These are phyloP conservation scores for Willaertia magna DNA, from an alignment of 208 protist genomes.

Conservation along the genomic window DNA sequence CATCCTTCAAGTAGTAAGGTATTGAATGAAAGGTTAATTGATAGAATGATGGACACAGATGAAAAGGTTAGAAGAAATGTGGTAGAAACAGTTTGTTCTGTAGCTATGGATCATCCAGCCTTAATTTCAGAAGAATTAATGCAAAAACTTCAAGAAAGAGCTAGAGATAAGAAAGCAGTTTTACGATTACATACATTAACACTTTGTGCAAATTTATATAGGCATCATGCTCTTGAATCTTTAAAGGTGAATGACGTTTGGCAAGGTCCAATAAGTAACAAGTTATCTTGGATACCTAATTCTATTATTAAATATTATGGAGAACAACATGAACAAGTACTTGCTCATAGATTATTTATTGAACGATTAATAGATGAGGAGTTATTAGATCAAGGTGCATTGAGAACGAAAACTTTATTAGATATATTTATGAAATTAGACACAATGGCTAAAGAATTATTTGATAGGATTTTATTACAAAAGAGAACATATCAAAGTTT, in stretches of 20 bases:
- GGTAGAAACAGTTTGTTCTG: background rate
- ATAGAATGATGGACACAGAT: background rate
- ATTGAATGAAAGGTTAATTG: background rate
- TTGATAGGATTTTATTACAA: background rate
- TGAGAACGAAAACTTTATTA: background rate
- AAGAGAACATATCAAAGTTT: background rate
- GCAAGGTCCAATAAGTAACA: background rate
- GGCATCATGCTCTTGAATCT: background rate
- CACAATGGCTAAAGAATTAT: background rate
- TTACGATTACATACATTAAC: background rate
- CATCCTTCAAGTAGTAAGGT: background rate
- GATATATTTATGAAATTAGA: background rate
- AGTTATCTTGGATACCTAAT: background rate
- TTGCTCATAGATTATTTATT: background rate
- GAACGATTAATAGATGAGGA: background rate
- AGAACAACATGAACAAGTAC: background rate
- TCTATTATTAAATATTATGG: background rate
- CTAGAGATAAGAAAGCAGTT: background rate
- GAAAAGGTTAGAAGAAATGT: slow-evolving; percentile 10
- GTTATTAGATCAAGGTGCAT: background rate
- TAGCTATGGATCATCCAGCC: background rate
- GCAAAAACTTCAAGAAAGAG: background rate
- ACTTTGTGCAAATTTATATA: background rate
- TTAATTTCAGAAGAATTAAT: background rate
- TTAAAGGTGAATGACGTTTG: background rate